Base-by-base conservation (phyloP, 2,329 filamentous ascomycete species). In the Scedosporium minutisporum region DNA sequence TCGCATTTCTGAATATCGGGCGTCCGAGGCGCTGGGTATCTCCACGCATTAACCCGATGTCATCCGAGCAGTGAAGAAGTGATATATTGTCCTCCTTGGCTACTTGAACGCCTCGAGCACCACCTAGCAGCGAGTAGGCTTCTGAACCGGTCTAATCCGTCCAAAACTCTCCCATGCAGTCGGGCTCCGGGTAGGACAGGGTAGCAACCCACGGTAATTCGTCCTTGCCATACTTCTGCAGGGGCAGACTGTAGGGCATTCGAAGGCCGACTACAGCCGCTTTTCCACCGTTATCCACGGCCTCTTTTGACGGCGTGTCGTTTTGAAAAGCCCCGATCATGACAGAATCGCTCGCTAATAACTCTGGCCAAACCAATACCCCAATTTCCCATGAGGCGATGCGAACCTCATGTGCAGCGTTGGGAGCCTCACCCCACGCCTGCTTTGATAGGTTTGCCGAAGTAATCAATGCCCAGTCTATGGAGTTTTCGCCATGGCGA, bases 391-490 rank as follows among this genome's bases (percentile, higher is more conserved):
- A 96, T 33, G 90, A 95, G 63, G 88, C 86, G 29, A 96, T 84
- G 42, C 87, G 82, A 33, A 91, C 76, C 68, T 90, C 82, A 0
- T 83, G 84, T 0, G 79, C 76, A 3, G 77, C 72, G 65, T 82
- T 84, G 1, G 71, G 72, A 2, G 82, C 78, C 44, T 88, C 86
- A 1, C 92, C 92, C 93, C 92, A 96, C 0, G 92, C 92, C 73
- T 96, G 91, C 65, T 87, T 93, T 1, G 90, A 95, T 2, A 96
- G 73, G 67, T 96, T 96, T n/a, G 92, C 91, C n/a, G 90, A 95
- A 0, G 91, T 96, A 2, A 96, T 72, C 66, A 96, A 79, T 1
- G 90, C 91, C 93, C 92, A 96, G 69, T 95, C 89, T 46, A 96
- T 86, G 0, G 75, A 73, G 18, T 76, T 69, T n/a, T 72, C 66